Evolutionary conservation across 1,284 basidiomycete species (phyloP), one percentile per base, ranked within the genome.

Genomic region (Malassezia furfur): DNA sequence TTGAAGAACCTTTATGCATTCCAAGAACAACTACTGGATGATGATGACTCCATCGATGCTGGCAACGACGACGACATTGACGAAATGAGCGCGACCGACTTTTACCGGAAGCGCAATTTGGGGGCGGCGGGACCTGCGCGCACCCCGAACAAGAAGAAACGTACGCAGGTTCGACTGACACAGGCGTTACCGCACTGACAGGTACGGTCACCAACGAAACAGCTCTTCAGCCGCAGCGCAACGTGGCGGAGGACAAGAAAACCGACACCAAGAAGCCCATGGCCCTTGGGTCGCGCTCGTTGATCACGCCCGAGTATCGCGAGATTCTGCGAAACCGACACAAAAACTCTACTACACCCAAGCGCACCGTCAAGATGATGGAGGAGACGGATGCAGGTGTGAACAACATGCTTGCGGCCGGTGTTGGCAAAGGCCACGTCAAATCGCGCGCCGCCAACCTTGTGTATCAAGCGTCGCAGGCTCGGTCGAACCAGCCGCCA

Each of bases 301-400:
- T 62, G 17, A 60, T 75, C 31, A 75, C 74, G 31, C 68, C 74
- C 7, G 75, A 77, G 49, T 79, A 79, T 58, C 68, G 76, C n/a
- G 72, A 73, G 54, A 75, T 79, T 14, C 66, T 79, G 11, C 70
- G 76, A 32, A 72, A 75, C 43, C 62, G 78, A 5, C 66, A 74
- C 17, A 53, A 74, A 35, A 76, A 78, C 57, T 71, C 72, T n/a
- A 69, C 75, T 36, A 75, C 74, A 51, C 74, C 76, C 3, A 77
- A 76, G 66, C 67, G 77, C 58, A 72, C 76, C 1, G 76, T 79
- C 51, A 70, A 77, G 49, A 68, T 75, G 59, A 70, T 79, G 50
- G 76, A 78, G 36, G 69, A 75, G 17, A 64, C 64, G 45, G 66
- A 74, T 14, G 66, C 67, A 0, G 75, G 73, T 5, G 60, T 67